Evolutionary conservation across 2,329 filamentous ascomycete species (phyloP).

Genomic region (Sordariomycetes sp.): DNA sequence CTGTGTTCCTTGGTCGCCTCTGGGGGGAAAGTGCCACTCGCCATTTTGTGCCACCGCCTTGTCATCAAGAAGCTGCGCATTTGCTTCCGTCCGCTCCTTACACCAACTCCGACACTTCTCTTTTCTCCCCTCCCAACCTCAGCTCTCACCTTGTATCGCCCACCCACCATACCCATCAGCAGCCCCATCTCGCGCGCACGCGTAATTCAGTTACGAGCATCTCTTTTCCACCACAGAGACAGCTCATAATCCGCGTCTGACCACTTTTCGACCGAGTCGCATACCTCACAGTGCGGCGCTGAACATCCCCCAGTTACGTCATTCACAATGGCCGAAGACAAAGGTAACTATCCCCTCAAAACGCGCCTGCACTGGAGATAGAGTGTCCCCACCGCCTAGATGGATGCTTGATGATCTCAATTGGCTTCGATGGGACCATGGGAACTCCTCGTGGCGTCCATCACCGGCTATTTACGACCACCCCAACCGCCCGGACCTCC

Average conservation of each 20-base stretch:
- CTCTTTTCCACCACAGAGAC: background rate
- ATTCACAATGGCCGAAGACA: background rate
- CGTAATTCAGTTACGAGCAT: background rate
- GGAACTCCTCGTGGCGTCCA: background rate
- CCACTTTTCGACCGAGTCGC: conserved; percentile 7
- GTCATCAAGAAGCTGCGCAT: background rate
- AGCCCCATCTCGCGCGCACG: background rate
- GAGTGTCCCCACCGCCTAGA: background rate
- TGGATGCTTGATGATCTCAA: background rate
- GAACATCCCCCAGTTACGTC: conserved; percentile 1
- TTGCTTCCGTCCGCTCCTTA: background rate
- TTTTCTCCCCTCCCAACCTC: background rate
- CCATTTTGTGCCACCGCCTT: background rate
- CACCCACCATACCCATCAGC: background rate
- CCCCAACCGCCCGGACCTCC: background rate
- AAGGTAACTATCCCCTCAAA: conserved; percentile 6
- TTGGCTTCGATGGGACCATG: background rate
- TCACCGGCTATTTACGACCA: background rate
- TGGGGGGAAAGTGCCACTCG: too few species aligned
- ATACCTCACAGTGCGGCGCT: conserved; percentile 3
- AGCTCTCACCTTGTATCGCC: background rate
- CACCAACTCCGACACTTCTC: background rate
- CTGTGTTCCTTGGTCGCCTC: background rate
- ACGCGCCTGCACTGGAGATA: background rate
- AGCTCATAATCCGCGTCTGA: background rate